phyloP scores from a whole-genome alignment of 495 filamentous ascomycete species.

The Tetracladium marchalianum region DNA sequence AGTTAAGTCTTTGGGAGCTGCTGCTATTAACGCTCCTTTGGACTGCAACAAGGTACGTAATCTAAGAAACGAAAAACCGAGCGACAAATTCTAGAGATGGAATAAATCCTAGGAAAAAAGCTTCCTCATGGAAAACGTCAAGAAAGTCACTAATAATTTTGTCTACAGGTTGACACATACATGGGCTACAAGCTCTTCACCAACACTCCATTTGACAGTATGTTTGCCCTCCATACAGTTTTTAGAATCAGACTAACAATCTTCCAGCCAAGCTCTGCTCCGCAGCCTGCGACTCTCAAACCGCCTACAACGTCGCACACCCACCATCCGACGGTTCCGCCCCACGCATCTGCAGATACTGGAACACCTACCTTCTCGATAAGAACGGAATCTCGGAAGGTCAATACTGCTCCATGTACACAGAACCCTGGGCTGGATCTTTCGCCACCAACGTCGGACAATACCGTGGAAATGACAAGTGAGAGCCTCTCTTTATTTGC shows the following conservation, averaged over 20 bases:
- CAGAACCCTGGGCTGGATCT: slow-evolving; percentile 7
- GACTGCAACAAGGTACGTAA: slow-evolving; percentile 7
- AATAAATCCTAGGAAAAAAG: no score
- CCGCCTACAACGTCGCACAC: slow-evolving; percentile 12
- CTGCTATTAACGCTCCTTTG: slow-evolving; percentile 15
- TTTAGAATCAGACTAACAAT: neutral
- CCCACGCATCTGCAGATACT: slow-evolving; percentile 13
- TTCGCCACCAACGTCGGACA: slow-evolving; percentile 15
- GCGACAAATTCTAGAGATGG: no score
- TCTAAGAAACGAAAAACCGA: no score
- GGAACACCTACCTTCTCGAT: slow-evolving; percentile 8
- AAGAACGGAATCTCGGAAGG: slow-evolving; percentile 4
- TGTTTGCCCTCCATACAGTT: neutral
- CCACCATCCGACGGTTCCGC: slow-evolving; percentile 3
- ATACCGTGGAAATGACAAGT: slow-evolving; percentile 10
- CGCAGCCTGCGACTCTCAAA: slow-evolving; percentile 8
- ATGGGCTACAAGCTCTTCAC: slow-evolving; percentile 16
- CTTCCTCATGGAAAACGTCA: no score
- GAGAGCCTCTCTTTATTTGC: no score
- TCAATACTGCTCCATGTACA: slow-evolving; percentile 14
- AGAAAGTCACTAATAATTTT: no score
- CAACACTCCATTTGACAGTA: neutral
- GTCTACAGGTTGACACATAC: slow-evolving; percentile 9
- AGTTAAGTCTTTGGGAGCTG: neutral
- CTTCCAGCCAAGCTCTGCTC: slow-evolving; percentile 4